Evolutionary conservation across 805 yeast genomes (phyloP), one percentile per base, ranked within the genome.

Genomic region (Nakazawaea pomicola): DNA sequence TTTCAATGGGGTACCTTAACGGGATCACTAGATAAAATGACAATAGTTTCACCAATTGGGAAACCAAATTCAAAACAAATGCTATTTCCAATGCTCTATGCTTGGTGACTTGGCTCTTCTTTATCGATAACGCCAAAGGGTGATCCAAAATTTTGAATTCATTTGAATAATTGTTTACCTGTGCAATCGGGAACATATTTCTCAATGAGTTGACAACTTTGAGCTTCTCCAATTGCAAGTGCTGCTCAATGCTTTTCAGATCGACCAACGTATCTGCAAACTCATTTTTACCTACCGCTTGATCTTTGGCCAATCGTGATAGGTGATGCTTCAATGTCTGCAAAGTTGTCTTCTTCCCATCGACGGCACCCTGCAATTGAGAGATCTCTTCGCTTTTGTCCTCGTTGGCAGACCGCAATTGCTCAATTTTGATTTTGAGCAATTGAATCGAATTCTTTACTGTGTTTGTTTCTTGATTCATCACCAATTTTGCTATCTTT

Each of bases 1-100:
- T 64, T 37, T 64, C 64, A 4, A 74, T 56, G 0, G 78, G 79
- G 46, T 74, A 76, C 31, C 78, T 62, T 29, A 76, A 52, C 3
- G 76, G 67, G 2, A 72, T 61, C 16, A 55, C 55, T 39, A 76
- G 54, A 42, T 74, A 71, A 17, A 48, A 46, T 4, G 77, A 58
- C 4, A 74, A 52, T 20, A 65, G 46, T 11, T 54, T 51, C 4
- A 73, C 62, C 4, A 76, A 49, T 23, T 71, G 70, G 2, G 71
- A 60, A 4, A 71, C 61, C 41, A 65, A 65, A 2, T 79, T 78
- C 19, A 74, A 52, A n/a, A 75, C 67, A 0, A 78, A 70, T 30
- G 68, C 75, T 0, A 68, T 60, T 35, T 66, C 65, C 9, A 59
- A 60, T 15, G 69, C 70, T 38, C 65, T 46, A 32, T 55, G 23